Conservation (phyloP, 441 rosid genomes). For the Euphorbia schlechtendalii region DNA sequence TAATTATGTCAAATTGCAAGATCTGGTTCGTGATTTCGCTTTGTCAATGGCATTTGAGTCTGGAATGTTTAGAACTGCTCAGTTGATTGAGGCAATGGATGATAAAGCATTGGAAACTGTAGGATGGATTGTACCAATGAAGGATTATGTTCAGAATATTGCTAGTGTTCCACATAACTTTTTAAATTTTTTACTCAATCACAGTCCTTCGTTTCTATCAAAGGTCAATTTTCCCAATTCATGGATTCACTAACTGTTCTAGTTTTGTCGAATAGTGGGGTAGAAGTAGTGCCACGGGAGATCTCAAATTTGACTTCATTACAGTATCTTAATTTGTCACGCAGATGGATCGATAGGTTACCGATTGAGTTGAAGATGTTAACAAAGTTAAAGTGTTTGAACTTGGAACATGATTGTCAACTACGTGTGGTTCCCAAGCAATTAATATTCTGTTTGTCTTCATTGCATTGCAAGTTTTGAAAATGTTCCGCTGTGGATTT, state of each 20-base stretch:
- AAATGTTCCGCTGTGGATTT: no score
- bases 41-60: constrained; percentile 11
- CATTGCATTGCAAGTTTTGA: constrained; percentile 15
- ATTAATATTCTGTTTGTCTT: constrained; percentile 18
- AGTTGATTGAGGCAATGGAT: constrained; percentile 4
- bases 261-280: no score
- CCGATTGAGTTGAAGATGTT: constrained; percentile 19
- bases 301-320: background rate
- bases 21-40: constrained; percentile 17
- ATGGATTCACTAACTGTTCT: background rate
- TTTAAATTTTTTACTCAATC: constrained; percentile 3
- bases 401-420: no score
- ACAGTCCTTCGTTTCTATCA: background rate
- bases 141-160: background rate
- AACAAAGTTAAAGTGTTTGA: constrained; percentile 18
- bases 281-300: background rate
- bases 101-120: background rate
- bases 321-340: no score
- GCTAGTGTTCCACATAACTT: background rate
- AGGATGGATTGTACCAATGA: background rate
- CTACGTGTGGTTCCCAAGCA: constrained; percentile 12
- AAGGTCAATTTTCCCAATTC: background rate
- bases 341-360: background rate
- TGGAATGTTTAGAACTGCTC: background rate
- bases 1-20: constrained; percentile 15